phyloP scores from a whole-genome alignment of 2,329 filamentous ascomycete genomes.

The Claviceps quebecensis region DNA sequence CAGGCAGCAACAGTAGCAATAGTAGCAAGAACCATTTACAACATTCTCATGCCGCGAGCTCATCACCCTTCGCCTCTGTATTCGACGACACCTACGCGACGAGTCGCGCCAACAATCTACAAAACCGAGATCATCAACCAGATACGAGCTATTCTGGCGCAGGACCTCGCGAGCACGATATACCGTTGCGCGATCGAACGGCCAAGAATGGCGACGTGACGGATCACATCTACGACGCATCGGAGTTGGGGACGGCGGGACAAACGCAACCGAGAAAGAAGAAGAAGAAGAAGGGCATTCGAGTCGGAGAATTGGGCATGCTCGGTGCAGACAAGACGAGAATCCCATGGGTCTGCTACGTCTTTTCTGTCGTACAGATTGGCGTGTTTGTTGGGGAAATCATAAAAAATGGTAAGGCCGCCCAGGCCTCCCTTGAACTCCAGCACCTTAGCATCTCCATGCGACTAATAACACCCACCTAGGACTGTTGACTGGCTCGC shows the following conservation, averaged over 20 bases:
- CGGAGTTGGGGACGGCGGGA: slow-evolving; percentile 17
- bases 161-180: slow-evolving; percentile 33
- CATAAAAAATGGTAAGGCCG: slow-evolving; percentile 56
- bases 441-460: background rate
- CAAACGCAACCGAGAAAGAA: slow-evolving; percentile 11
- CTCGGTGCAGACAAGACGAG: slow-evolving; percentile 39
- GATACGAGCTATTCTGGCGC: slow-evolving; percentile 37
- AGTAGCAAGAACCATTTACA: slow-evolving; percentile 11
- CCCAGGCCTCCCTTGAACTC: background rate
- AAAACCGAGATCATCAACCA: slow-evolving; percentile 24
- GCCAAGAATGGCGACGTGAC: slow-evolving; percentile 29
- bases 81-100: slow-evolving; percentile 56
- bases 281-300: slow-evolving; percentile 30
- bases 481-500: slow-evolving; percentile 64
- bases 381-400: slow-evolving; percentile 83
- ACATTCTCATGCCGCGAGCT: slow-evolving; percentile 19
- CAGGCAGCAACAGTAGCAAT: slow-evolving; percentile 12
- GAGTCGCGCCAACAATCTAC: slow-evolving; percentile 28
- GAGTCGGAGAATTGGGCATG: slow-evolving; percentile 47
- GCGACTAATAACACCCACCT: too few relatives aligned
- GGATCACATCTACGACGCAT: slow-evolving; percentile 50
- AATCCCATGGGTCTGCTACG: slow-evolving; percentile 71
- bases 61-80: slow-evolving; percentile 48
- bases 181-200: slow-evolving; percentile 39
- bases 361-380: slow-evolving; percentile 62